Conservation (phyloP, 306 rosid species). For the Parietaria judaica region DNA sequence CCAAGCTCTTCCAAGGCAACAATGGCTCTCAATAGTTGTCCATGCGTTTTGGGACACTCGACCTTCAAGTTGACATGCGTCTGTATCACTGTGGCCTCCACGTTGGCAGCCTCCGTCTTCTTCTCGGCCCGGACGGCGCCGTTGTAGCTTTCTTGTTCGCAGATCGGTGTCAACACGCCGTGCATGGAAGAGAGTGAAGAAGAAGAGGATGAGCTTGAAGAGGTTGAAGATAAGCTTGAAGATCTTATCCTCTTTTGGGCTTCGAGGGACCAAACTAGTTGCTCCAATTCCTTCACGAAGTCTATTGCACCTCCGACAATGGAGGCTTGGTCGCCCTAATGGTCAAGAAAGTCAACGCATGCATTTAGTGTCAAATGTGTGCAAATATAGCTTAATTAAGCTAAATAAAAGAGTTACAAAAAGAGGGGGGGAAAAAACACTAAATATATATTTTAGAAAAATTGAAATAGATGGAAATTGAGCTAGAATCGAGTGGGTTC, state of each 20-base stretch:
- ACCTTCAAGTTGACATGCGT: slow-evolving; percentile 87
- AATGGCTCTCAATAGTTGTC: slow-evolving; percentile 63
- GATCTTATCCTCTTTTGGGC: slow-evolving; percentile 48
- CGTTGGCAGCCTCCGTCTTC: slow-evolving; percentile 58
- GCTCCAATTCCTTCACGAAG: slow-evolving; percentile 93
- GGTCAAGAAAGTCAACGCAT: too few species aligned
- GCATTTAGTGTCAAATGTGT: too few species aligned
- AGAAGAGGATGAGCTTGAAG: slow-evolving; percentile 24
- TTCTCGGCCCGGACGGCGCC: slow-evolving; percentile 38
- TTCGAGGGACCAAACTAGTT: slow-evolving; percentile 63
- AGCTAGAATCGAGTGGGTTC: too few species aligned
- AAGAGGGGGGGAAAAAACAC: background rate
- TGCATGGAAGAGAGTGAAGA: background rate
- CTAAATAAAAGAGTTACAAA: too few species aligned
- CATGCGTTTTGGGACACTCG: slow-evolving; percentile 41
- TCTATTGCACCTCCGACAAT: slow-evolving; percentile 94
- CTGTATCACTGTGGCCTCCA: slow-evolving; percentile 73
- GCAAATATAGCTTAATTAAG: too few species aligned
- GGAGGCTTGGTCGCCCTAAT: slow-evolving; percentile 96
- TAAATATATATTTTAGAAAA: background rate
- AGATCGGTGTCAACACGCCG: background rate
- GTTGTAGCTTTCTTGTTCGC: slow-evolving; percentile 9
- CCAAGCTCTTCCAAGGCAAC: slow-evolving; percentile 74
- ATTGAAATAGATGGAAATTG: too few species aligned
- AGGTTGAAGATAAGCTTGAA: slow-evolving; percentile 12